These are phyloP conservation scores for Andrographis paniculata DNA, from an alignment of 305 asterid genomes.

Conservation along the genomic window DNA sequence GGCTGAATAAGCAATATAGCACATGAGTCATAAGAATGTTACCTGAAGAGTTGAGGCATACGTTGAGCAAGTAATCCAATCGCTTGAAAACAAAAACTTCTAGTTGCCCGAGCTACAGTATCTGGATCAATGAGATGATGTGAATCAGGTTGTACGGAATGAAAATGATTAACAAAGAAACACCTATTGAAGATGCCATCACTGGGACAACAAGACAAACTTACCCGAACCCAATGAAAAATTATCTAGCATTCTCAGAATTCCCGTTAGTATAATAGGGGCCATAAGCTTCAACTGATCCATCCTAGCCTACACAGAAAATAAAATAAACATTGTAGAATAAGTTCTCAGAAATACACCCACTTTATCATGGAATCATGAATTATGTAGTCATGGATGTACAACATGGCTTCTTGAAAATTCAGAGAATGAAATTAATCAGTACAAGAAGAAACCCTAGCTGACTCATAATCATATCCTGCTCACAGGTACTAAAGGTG, in stretches of 20 bases:
- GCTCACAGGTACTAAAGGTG: no score
- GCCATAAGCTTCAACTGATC: conserved; percentile 96
- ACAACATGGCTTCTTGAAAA: conserved; percentile 13
- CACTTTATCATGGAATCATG: conserved; percentile 11
- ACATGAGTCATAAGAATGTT: conserved; percentile 15
- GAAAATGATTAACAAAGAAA: conserved; percentile 14
- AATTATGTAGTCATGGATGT: neutral
- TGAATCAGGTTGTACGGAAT: conserved; percentile 17
- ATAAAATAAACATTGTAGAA: conserved; percentile 9
- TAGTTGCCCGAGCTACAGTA: conserved; percentile 67
- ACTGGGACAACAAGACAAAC: conserved; percentile 22
- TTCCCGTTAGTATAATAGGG: conserved; percentile 79
- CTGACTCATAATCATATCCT: neutral
- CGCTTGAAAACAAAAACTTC: conserved; percentile 86
- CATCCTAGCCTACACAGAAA: conserved; percentile 55
- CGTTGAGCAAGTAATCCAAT: conserved; percentile 94
- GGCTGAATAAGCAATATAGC: conserved; percentile 7
- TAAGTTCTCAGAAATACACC: conserved; percentile 15
- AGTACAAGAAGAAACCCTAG: conserved; percentile 8
- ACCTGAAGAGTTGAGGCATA: conserved; percentile 98
- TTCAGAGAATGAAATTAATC: conserved; percentile 13
- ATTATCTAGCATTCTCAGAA: conserved; percentile 68
- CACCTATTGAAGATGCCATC: conserved; percentile 10
- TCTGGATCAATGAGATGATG: conserved; percentile 41
- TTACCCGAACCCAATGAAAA: conserved; percentile 70